Evolutionary conservation across 2,329 filamentous ascomycete genomes (phyloP).

Genomic region (Raffaelea albimanens): DNA sequence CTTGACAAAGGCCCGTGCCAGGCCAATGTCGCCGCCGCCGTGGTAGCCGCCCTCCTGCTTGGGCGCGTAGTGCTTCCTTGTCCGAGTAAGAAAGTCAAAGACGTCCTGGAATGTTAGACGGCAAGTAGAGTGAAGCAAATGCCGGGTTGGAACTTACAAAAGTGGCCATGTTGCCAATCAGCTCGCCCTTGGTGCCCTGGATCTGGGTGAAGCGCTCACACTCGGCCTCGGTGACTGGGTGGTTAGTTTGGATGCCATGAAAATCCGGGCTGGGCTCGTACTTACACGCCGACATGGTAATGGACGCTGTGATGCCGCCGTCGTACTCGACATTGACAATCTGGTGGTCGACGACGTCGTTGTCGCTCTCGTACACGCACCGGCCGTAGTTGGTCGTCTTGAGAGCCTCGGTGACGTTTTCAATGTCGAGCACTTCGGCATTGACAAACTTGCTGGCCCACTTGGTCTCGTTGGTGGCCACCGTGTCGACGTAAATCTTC

Average conservation of each 20-base stretch:
- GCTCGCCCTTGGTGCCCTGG: slow-evolving; percentile 2
- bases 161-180: slow-evolving; percentile 1
- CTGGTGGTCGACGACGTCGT: slow-evolving; percentile 1
- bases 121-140: background rate
- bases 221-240: background rate
- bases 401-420: slow-evolving; percentile 1
- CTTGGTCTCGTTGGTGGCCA: background rate
- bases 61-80: background rate
- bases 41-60: background rate
- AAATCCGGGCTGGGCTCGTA: background rate
- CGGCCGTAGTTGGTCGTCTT: background rate
- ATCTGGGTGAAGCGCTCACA: background rate
- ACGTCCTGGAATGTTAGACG: background rate
- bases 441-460: background rate
- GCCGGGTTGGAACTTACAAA: slow-evolving; percentile 1
- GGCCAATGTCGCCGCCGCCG: slow-evolving; percentile 1
- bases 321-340: background rate
- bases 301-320: slow-evolving; percentile 1
- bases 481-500: background rate
- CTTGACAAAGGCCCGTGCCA: background rate
- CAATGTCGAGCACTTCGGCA: slow-evolving; percentile 1
- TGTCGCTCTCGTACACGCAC: background rate
- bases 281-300: slow-evolving; percentile 1
- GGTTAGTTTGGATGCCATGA: background rate
- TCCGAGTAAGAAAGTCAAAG: background rate